Base-by-base conservation (phyloP, 2,329 filamentous ascomycete species). In the Colletotrichum tamarilloi region DNA sequence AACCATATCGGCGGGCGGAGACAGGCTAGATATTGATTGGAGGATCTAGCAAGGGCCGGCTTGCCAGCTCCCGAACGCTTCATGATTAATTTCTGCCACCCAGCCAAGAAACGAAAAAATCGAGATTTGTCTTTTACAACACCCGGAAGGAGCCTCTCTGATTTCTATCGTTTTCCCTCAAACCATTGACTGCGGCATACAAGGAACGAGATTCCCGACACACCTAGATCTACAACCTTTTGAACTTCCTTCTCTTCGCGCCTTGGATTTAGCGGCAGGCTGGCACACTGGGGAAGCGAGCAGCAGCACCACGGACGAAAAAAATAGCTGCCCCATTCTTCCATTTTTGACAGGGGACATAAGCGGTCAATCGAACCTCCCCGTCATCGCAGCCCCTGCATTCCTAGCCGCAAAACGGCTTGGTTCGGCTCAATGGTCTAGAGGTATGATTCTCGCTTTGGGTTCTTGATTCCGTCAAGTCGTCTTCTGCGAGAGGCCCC, bases 391-490 rank as follows among this genome's bases (percentile, higher is more conserved):
- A 63, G 19, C 30, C 30, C 52, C 12, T 63, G 32, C 53, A 46
- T 35, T 55, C 52, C 49, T 42, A 16, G 42, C 46, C 42, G 46
- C 14, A 38, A n/a, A 30, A 22, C 8, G 52, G 38, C n/a, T 46
- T 14, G 35, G 55, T 16, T 22, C 24, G 78, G 77, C 75, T 76
- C 73, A 75, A 77, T 80, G 79, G 79, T 80, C 79, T 80, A 80
- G 79, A 77, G 78, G 79, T 80, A 80, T 80, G 79, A 80, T 80
- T 80, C 79, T 79, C 77, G 78, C 78, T 80, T 80, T 80, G 79
- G 79, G 79, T 72, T 53, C 35, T 8, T 5, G 28, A 19, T 12
- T 35, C 3, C 2, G 0, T 3, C 3, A 22, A 56, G 59, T 16
- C 68, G 68, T 69, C 71, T 16, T 1, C 62, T 80, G 79, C 77